Evolutionary conservation across 331 rosid genomes (phyloP), one percentile per base, ranked within the genome.

Genomic region (Quercus phellos): DNA sequence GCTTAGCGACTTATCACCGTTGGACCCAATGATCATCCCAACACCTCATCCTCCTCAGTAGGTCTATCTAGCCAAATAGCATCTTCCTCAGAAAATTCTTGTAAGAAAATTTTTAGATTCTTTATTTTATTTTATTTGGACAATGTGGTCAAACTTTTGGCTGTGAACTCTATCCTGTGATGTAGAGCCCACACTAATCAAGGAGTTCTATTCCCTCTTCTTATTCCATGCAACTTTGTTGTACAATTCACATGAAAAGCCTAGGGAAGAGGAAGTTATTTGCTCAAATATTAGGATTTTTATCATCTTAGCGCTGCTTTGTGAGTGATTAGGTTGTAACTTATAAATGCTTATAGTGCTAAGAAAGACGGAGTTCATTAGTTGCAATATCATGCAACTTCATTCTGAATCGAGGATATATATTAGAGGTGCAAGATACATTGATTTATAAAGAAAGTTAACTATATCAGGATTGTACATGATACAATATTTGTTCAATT

Each of bases 91-190:
- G 1, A 11, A 43, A 10, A 42, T 42, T 7, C 50, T 7, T 42
- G 12, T 56, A 56, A 56, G 63, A 21, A 56, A 19, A 21, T 56
- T 56, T 56, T 56, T 21, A 21, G 29, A 56, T 56, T 56, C 21
- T 55, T 56, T 2, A 22, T 56, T 11, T 10, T 21, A 0, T 0
- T 4, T 34, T 4, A 24, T 21, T 0, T 9, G 24, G 8, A 56
- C 73, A 55, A 13, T 29, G 60, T 22, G 18, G 34, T 61, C 35
- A 54, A 74, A 68, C 61, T 78, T 61, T 63, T 82, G 26, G 70
- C 19, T 4, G 0, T 12, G 43, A 4, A 18, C 51, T 21, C 46
- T 67, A 35, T 73, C 27, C 42, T 55, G 3, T 67, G 51, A 19
- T 18, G 27, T 5, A 56, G 51, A 56, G 63, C 63, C 27, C 3